Evolutionary conservation across 768 basidiomycete genomes (phyloP), one percentile per base, ranked within the genome.

Genomic region (Kwoniella newhampshirensis): DNA sequence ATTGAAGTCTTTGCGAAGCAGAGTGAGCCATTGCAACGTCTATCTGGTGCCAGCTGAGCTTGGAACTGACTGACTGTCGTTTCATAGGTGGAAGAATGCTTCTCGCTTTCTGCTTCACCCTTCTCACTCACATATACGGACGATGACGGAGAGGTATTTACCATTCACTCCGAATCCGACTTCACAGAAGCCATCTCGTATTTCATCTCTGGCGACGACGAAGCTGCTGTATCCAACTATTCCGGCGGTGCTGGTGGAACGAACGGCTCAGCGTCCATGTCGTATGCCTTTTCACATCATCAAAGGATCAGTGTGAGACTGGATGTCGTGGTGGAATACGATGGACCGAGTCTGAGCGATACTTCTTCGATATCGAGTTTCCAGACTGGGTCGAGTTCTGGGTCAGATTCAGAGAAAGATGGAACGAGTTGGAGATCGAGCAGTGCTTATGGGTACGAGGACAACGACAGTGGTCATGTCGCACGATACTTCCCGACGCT

Each of bases 261-360:
- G 15, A 62, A 62, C 4, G 18, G 25, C 17, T 57, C 63, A n/a
- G n/a, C n/a, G n/a, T n/a, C n/a, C n/a, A n/a, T n/a, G n/a, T n/a
- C n/a, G n/a, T n/a, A n/a, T n/a, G n/a, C n/a, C n/a, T n/a, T n/a
- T n/a, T n/a, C n/a, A n/a, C n/a, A n/a, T n/a, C n/a, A n/a, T n/a
- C 79, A 81, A 30, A 90, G 85, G 72, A 87, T 96, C 54, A 87
- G 86, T 0, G 77, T 96, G 15, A 81, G 83, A 8, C 84, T 96
- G 32, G 81, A 86, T 42, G 85, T 97, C 39, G 80, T 81, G 8
- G 85, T 93, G 60, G 91, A 93, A 59, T 93, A 91, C 66, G 92
- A 96, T 73, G 90, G 90, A 0, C 90, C 87, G 13, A 89, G 87
- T 76, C 80, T 96, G 55, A 91, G 89, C 8, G 93, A 96, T 64